Evolutionary conservation across 805 yeast genomes (phyloP), one percentile per base, ranked within the genome.

Genomic region (Saccharomyces eubayanus): DNA sequence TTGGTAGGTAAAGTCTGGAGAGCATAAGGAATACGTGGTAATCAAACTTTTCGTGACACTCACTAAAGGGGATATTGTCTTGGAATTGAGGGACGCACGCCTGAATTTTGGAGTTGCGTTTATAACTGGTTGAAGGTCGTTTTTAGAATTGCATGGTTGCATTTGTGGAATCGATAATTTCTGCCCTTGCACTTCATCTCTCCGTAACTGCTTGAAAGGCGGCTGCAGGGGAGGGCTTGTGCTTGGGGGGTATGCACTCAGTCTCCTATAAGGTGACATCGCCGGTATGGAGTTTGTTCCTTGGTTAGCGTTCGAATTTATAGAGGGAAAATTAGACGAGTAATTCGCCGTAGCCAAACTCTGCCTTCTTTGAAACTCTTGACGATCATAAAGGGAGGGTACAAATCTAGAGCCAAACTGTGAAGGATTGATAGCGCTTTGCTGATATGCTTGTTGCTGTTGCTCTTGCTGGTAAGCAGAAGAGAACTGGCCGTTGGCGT

Each of bases 1-100:
- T 59, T 85, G 85, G 69, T 94, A 94, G 57, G 84, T 83, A 71
- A 89, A 94, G 36, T 76, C 79, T 0, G 97, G 89, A 56, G 89
- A 87, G 71, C 97, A 92, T 53, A 92, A 78, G 9, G 87, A 75
- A 68, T 87, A 94, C 0, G 97, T 85, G 21, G 90, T 82, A 1
- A 92, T 78, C 50, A 94, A 72, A 49, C 87, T 82, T 3, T 84
- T 78, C 0, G 97, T 87, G 55, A 92, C 73, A 0, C 96, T 96
- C 54, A 79, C 75, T 27, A 88, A 76, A 0, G 99, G 99, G 5
- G 94, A 85, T 3, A 87, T 80, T 53, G 80, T 84, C 16, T 77
- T 73, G 2, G 85, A 77, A 46, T 83, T 78, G 49, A 82, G 75
- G 0, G 89, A 82, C 9, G 89, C 85, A 53, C 94, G 73, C 57